Percentiles rank a stretch among this genome's conserved stretches.
These are phyloP conservation scores for Kluyveromyces siamensis DNA, from an alignment of 805 yeast species.

Conservation along the genomic window DNA sequence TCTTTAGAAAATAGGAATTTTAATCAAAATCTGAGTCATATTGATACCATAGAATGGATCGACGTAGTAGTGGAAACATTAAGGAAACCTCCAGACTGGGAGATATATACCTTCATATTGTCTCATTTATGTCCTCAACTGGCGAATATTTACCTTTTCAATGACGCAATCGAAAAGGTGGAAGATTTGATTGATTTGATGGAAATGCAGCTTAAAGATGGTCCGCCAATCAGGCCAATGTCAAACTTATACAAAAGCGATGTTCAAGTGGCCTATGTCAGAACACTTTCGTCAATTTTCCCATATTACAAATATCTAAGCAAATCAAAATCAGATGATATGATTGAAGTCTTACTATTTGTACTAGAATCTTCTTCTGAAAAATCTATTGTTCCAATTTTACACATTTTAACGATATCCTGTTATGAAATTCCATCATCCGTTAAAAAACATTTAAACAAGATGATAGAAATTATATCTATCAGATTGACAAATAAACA, in stretches of 20 bases:
- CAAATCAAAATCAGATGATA: constrained; percentile 52
- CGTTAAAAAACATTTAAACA: constrained; percentile 56
- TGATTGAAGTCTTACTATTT: constrained; percentile 48
- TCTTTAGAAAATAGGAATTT: constrained; percentile 29
- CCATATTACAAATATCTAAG: constrained; percentile 49
- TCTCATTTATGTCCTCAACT: constrained; percentile 67
- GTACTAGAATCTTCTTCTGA: constrained; percentile 65
- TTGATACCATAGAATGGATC: constrained; percentile 47
- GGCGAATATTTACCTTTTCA: constrained; percentile 46
- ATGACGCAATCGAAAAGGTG: constrained; percentile 33
- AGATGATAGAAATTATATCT: constrained; percentile 66
- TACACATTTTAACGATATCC: constrained; percentile 66
- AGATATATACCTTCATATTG: constrained; percentile 53
- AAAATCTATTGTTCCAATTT: constrained; percentile 65
- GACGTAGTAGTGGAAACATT: constrained; percentile 39
- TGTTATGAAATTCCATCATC: constrained; percentile 75
- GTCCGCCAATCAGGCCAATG: constrained; percentile 40
- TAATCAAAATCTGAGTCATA: constrained; percentile 12
- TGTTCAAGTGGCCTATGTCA: constrained; percentile 54
- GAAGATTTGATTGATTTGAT: constrained; percentile 35
- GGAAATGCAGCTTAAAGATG: constrained; percentile 51
- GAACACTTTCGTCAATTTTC: constrained; percentile 52
- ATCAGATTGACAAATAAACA: constrained; percentile 62
- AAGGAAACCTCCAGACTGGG: constrained; percentile 56
- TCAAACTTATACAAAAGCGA: constrained; percentile 44